phyloP scores from a whole-genome alignment of 177 flowering plant species.

The Vitis hybrid region DNA sequence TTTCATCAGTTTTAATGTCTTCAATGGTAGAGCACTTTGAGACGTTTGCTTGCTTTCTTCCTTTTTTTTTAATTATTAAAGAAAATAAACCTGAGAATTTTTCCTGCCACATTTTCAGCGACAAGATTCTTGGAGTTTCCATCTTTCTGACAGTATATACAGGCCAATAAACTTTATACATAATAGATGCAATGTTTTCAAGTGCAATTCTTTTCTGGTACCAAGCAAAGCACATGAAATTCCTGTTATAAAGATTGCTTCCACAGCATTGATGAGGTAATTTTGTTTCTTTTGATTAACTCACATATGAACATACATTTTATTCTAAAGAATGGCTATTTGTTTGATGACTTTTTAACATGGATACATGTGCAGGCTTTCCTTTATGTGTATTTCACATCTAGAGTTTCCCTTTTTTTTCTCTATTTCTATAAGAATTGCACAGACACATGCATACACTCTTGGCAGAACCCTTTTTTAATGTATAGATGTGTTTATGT shows the following conservation, averaged over 20 bases:
- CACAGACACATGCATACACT: no score
- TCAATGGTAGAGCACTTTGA: neutral
- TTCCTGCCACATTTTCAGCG: slow-evolving; percentile 28
- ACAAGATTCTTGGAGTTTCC: slow-evolving; percentile 44
- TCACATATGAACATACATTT: neutral
- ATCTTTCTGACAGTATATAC: slow-evolving; percentile 30
- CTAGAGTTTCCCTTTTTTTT: no score
- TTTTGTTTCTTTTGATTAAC: slow-evolving; percentile 1
- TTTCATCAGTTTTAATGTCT: no score
- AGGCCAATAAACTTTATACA: slow-evolving; percentile 29
- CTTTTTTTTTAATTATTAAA: neutral
- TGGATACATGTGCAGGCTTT: no score
- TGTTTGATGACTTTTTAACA: no score
- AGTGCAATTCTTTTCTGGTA: slow-evolving; percentile 49
- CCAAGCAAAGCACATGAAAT: slow-evolving; percentile 42
- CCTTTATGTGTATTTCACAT: no score
- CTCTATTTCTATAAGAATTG: no score
- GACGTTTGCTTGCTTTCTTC: no score
- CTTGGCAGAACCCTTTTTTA: no score
- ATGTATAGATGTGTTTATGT: no score
- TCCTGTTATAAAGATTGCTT: slow-evolving; percentile 52
- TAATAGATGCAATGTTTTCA: slow-evolving; percentile 35
- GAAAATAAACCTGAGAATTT: neutral
- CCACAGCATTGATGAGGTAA: slow-evolving; percentile 55
- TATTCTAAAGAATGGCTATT: no score